Base-by-base conservation (phyloP, 129 eudicot species). In the Flaveria bidentis region DNA sequence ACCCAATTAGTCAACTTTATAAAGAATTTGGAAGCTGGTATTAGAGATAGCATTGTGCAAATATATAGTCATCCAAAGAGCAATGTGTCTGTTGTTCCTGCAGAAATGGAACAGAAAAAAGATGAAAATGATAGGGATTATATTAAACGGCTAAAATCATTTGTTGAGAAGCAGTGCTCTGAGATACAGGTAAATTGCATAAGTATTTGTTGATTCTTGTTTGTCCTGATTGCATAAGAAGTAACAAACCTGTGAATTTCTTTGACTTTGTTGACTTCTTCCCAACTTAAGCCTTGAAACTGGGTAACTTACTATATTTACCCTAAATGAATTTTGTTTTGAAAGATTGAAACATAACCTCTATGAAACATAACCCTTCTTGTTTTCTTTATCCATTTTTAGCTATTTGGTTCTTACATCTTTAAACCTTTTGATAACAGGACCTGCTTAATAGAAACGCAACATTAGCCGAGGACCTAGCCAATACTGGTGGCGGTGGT, bases 11-110 rank as follows among this genome's bases (percentile, higher is more conserved):
- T 87, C 61, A 50, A 58, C 73, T 84, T 91, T 60, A 79, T 94
- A 2, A 80, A 82, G 78, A 81, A 55, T 20, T 82, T 94, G 75
- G 99, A 87, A 80, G 79, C 41, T 52, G 86, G 75, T 26, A 89
- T 94, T 71, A 86, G 93, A 82, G 93, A 91, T 50, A 81, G 82
- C 20, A 83, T 89, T 72, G 91, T 94, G 7, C 89, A 89, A 72
- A 81, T 87, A 64, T 94, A 94, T 36, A 91, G 97, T 77, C 88
- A 77, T 76, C 97, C 97, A 41, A 91, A 88, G 85, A 89, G 87
- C 81, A 86, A 85, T 77, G 97, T 89, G 67, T 87, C 99, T 15
- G 92, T 87, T 69, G 88, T 94, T 64, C 99, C 97, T n/a, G 93
- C 99, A 6, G 96, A 85, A 63, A 69, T 94, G 50, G 99, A 94